Percentiles rank a stretch among this genome's conserved stretches.
Conservation (phyloP, 208 protist genomes). For the Trypanosoma cruzi region DNA sequence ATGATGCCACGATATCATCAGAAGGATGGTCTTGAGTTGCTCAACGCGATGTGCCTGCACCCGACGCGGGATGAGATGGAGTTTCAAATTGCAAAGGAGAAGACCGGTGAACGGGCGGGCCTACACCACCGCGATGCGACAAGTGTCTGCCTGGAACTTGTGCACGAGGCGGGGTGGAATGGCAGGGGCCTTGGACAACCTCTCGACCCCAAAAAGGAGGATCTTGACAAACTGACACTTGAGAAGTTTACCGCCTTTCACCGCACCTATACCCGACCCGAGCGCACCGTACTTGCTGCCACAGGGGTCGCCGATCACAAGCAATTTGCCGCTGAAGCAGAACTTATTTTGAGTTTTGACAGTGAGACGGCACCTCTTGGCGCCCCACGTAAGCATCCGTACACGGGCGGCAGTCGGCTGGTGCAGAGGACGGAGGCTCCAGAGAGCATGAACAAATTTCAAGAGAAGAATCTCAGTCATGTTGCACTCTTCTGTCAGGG, state of each 20-base stretch:
- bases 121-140: constrained; percentile 68
- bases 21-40: constrained; percentile 71
- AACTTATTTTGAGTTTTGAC: constrained; percentile 66
- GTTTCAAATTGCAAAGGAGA: constrained; percentile 69
- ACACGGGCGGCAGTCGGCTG: constrained; percentile 75
- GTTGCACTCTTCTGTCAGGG: constrained; percentile 87
- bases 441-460: constrained; percentile 91
- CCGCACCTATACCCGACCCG: constrained; percentile 57
- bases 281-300: constrained; percentile 77
- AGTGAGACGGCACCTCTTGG: neutral
- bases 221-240: constrained; percentile 63
- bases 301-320: constrained; percentile 82
- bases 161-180: constrained; percentile 90
- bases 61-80: constrained; percentile 59
- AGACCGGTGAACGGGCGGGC: constrained; percentile 52
- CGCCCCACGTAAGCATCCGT: constrained; percentile 38
- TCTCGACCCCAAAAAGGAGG: constrained; percentile 48
- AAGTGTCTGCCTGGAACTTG: constrained; percentile 85
- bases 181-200: constrained; percentile 76
- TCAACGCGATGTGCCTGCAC: constrained; percentile 79
- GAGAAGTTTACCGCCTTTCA: constrained; percentile 72
- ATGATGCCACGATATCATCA: constrained; percentile 86
- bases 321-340: constrained; percentile 60
- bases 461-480: constrained; percentile 91
- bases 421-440: constrained; percentile 85